Conservation (phyloP, 179 eudicot genomes). For the Spinacia oleracea region DNA sequence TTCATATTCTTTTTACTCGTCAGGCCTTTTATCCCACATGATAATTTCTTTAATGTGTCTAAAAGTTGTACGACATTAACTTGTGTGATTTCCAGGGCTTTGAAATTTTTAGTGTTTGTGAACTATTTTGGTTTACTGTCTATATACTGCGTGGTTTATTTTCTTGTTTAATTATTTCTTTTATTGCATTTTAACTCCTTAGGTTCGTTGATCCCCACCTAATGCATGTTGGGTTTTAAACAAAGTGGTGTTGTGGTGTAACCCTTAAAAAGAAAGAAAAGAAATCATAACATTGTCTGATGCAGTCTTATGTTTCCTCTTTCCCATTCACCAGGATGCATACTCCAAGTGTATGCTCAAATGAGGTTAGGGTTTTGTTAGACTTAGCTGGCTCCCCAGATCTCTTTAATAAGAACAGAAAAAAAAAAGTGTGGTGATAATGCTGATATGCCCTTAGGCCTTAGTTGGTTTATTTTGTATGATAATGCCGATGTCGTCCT, state of each 20-base stretch:
- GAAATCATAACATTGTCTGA: not conserved
- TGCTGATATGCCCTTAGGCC: too few species aligned
- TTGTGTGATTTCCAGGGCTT: not conserved
- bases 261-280: too few species aligned
- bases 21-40: conserved; percentile 7
- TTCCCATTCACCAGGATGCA: not conserved
- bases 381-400: not conserved
- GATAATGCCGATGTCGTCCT: not conserved
- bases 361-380: not conserved
- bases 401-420: too few species aligned
- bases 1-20: not conserved
- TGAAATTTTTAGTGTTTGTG: not conserved
- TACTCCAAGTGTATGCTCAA: not conserved
- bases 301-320: not conserved
- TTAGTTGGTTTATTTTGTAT: not conserved
- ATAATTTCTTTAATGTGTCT: not conserved
- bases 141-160: not conserved
- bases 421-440: too few species aligned
- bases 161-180: not conserved
- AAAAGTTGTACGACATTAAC: not conserved
- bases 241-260: not conserved
- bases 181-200: not conserved
- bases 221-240: not conserved
- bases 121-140: not conserved
- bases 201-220: not conserved